Conservation (phyloP, 192 early-diverging fungal genomes). For the Entomortierella beljakovae region DNA sequence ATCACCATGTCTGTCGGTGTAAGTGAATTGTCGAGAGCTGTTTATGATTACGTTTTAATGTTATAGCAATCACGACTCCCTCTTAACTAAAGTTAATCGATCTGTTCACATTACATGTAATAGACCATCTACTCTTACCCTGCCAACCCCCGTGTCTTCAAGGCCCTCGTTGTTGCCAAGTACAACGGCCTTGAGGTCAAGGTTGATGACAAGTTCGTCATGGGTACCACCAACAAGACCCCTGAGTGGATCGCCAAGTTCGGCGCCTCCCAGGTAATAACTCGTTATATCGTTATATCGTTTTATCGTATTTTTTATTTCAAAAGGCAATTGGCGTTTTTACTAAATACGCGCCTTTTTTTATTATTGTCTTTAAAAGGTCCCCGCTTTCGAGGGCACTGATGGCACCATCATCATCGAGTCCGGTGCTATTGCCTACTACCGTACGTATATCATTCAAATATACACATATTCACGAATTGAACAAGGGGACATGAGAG, state of each 20-base stretch:
- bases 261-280: constrained; percentile 80
- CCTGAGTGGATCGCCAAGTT: constrained; percentile 92
- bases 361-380: constrained; percentile 29
- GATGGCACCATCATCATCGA: constrained; percentile 82
- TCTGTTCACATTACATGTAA: background rate
- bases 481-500: background rate
- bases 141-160: constrained; percentile 76
- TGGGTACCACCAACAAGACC: constrained; percentile 80
- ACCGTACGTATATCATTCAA: constrained; percentile 65
- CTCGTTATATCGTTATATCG: no score
- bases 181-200: constrained; percentile 83
- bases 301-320: background rate
- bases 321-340: background rate
- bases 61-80: background rate
- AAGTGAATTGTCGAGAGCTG: constrained; percentile 3
- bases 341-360: background rate
- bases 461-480: background rate
- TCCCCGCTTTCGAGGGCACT: constrained; percentile 88
- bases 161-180: constrained; percentile 76
- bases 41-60: background rate
- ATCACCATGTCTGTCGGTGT: constrained; percentile 53
- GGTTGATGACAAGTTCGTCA: constrained; percentile 67
- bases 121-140: constrained; percentile 73
- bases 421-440: constrained; percentile 93
- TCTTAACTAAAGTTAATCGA: background rate